These are phyloP conservation scores for Pleurotus tuoliensis DNA, from an alignment of 768 basidiomycete genomes.

Conservation along the genomic window DNA sequence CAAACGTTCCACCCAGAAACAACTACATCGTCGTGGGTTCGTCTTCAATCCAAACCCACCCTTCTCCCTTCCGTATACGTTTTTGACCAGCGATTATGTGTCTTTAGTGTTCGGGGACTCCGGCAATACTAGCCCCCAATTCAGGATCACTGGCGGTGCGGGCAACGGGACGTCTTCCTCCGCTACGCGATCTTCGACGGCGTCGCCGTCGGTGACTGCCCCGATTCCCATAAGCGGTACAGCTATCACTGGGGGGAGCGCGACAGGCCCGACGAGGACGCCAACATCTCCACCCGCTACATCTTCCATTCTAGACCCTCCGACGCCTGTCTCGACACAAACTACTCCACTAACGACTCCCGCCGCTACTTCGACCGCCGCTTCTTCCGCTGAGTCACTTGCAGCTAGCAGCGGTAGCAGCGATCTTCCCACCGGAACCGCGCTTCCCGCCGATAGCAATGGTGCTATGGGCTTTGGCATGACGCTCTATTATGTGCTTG, in stretches of 20 bases:
- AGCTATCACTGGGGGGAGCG: slow-evolving; percentile 24
- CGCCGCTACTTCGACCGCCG: not conserved
- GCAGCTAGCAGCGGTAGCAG: not conserved
- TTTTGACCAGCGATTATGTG: not conserved
- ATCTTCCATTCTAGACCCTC: not conserved
- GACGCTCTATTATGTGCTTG: not conserved
- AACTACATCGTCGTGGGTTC: slow-evolving; percentile 63
- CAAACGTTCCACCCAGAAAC: slow-evolving; percentile 34
- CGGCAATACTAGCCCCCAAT: slow-evolving; percentile 55
- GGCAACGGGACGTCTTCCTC: slow-evolving; percentile 19
- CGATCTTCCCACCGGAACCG: not conserved
- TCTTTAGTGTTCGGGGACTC: slow-evolving; percentile 62
- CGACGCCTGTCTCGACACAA: not conserved
- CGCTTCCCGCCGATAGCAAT: not conserved
- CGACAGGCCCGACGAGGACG: slow-evolving; percentile 3
- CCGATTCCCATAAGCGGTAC: slow-evolving; percentile 30
- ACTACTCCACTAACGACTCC: not conserved
- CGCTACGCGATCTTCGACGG: not conserved
- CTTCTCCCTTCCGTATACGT: not conserved
- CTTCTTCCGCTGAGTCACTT: not conserved
- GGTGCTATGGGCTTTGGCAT: not conserved
- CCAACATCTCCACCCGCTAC: not conserved
- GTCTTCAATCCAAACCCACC: slow-evolving; percentile 22
- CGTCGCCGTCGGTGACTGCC: slow-evolving; percentile 18
- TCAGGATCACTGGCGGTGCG: slow-evolving; percentile 55